phyloP scores from a whole-genome alignment of 192 early-diverging fungal species.

The Backusella circina region DNA sequence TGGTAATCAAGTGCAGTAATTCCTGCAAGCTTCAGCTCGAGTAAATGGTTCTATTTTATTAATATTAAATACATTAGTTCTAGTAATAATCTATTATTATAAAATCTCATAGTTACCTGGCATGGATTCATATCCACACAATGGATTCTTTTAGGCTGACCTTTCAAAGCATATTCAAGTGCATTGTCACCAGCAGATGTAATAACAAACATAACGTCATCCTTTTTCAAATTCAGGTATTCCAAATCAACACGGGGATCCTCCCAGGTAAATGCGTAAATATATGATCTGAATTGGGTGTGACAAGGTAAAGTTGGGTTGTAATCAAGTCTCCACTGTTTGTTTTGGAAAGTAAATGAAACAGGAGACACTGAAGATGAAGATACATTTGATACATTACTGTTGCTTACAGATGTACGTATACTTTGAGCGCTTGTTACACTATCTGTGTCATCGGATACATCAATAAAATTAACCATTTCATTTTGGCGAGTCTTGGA shows the following conservation, averaged over 20 bases:
- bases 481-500: slow-evolving; percentile 35
- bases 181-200: slow-evolving; percentile 83
- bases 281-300: slow-evolving; percentile 76
- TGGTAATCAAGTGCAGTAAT: slow-evolving; percentile 56
- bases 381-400: background rate
- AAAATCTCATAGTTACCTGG: slow-evolving; percentile 44
- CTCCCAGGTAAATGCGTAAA: slow-evolving; percentile 88
- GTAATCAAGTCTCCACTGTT: slow-evolving; percentile 53
- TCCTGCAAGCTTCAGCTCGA: slow-evolving; percentile 80
- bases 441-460: slow-evolving; percentile 17
- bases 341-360: slow-evolving; percentile 30
- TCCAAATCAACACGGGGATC: slow-evolving; percentile 75
- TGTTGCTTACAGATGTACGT: background rate
- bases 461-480: background rate
- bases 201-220: slow-evolving; percentile 74
- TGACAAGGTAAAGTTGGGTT: slow-evolving; percentile 50
- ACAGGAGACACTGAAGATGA: background rate
- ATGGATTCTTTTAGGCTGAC: slow-evolving; percentile 64
- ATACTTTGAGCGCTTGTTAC: slow-evolving; percentile 2
- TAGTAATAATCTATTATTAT: background rate
- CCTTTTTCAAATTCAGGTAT: slow-evolving; percentile 58
- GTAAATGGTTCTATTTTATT: slow-evolving; percentile 66
- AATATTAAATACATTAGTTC: background rate
- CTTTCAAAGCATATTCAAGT: slow-evolving; percentile 73
- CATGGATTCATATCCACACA: slow-evolving; percentile 90